Base-by-base conservation (phyloP, 305 asterid genomes). In the Rubia balearica region DNA sequence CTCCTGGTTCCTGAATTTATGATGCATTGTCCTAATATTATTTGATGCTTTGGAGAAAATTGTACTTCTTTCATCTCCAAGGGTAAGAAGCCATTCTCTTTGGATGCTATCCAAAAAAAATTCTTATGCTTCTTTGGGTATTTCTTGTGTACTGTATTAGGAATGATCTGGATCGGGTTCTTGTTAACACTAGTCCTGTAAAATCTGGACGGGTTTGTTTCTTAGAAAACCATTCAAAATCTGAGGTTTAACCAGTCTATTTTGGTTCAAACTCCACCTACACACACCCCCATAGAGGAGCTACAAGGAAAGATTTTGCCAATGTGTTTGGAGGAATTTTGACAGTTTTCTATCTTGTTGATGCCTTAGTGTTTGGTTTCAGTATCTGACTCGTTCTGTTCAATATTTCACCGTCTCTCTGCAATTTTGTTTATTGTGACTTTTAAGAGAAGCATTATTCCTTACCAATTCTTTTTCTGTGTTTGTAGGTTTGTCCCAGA, bases 401-500 rank as follows among this genome's bases (percentile, higher is more conserved):
- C 17, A 48, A 12, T 11, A 12, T 53, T 38, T 13, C 12, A 41
- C 3, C 17, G 2, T 48, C 16, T 9, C 21, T 75, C n/a, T 38
- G 19, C 33, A n/a, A 21, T 1, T 27, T 42, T 49, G 19, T 49
- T 49, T 6, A 51, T 19, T 30, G 38, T 30, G 4, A 63, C 41
- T 16, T 64, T 19, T n/a, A 41, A 24, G 46, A 42, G 27, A n/a
- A 46, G 41, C 46, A 22, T 61, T 43, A 0, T 65, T 51, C 60
- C 22, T 69, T 43, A 69, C 41, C 12, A 7, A 38, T 46, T 63
- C 53, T 53, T 33, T 27, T 55, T 6, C 69, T 75, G 14, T 61
- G 27, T 65, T 24, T 53, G 55, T 14, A 91, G 98, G 83, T 91
- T 89, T 61, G 97, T 94, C 48, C 48, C 78, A 71, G 86, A 85